phyloP scores from a whole-genome alignment of 306 rosid genomes.

The Abrus precatorius region DNA sequence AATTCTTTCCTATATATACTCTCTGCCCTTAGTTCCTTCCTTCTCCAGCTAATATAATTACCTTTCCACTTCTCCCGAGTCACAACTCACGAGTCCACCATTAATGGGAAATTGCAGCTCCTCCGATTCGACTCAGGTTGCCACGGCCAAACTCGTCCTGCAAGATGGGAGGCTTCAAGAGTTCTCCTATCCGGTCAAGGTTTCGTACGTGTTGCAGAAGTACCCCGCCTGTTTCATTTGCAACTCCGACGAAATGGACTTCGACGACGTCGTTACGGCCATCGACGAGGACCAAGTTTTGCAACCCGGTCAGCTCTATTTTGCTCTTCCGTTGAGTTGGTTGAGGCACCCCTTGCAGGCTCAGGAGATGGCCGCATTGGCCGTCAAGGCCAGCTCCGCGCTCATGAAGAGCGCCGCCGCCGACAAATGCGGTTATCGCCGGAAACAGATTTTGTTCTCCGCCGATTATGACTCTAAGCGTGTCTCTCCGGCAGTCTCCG shows the following conservation, averaged over 20 bases:
- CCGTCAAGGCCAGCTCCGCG: slow-evolving; percentile 89
- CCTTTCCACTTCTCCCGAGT: background rate
- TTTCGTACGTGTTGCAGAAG: slow-evolving; percentile 70
- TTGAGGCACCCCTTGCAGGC: slow-evolving; percentile 67
- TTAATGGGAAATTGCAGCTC: slow-evolving; percentile 86
- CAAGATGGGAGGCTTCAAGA: slow-evolving; percentile 76
- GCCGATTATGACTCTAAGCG: slow-evolving; percentile 46
- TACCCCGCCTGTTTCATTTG: slow-evolving; percentile 79
- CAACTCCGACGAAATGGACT: slow-evolving; percentile 92
- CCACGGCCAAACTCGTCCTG: slow-evolving; percentile 78
- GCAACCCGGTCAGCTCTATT: slow-evolving; percentile 86
- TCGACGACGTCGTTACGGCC: slow-evolving; percentile 75
- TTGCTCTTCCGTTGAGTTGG: slow-evolving; percentile 77
- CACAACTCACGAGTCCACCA: slow-evolving; percentile 3
- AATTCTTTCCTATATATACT: slow-evolving; percentile 45
- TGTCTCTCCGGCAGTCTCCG: background rate
- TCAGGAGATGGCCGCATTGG: slow-evolving; percentile 96
- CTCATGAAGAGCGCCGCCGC: slow-evolving; percentile 64
- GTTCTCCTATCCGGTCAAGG: slow-evolving; percentile 75
- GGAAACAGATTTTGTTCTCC: slow-evolving; percentile 56
- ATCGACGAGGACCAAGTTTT: slow-evolving; percentile 73
- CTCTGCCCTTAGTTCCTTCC: background rate
- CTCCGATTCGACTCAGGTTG: slow-evolving; percentile 62
- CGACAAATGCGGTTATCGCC: slow-evolving; percentile 55
- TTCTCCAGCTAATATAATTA: background rate